Percentiles rank a stretch among this genome's conserved stretches.
Evolutionary conservation across 257 asterid species (phyloP).

Genomic region (Solanum peruvianum): DNA sequence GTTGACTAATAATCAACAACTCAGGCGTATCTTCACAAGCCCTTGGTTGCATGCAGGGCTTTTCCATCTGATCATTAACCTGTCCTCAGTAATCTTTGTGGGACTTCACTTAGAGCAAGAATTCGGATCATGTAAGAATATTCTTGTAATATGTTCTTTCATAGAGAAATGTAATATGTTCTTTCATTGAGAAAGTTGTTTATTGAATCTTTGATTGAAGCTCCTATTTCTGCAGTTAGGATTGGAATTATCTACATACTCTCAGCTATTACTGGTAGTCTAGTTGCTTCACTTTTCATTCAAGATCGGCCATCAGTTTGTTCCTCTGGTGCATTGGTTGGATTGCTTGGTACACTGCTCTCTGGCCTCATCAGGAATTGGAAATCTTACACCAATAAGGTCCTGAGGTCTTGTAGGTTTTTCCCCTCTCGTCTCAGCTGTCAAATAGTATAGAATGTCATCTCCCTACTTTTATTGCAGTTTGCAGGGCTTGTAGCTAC

Average conservation of each 20-base stretch:
- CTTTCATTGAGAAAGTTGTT: neutral
- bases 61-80: slow-evolving; percentile 60
- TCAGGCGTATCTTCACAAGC: slow-evolving; percentile 75
- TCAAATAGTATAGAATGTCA: neutral
- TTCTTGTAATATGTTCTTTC: neutral
- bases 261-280: slow-evolving; percentile 62
- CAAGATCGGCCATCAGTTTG: slow-evolving; percentile 74
- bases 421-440: neutral
- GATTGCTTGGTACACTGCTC: slow-evolving; percentile 71
- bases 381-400: slow-evolving; percentile 68
- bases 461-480: slow-evolving; percentile 24
- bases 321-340: slow-evolving; percentile 73
- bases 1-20: slow-evolving; percentile 32
- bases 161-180: neutral
- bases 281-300: slow-evolving; percentile 58
- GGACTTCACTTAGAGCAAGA: slow-evolving; percentile 91
- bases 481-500: slow-evolving; percentile 35
- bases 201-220: neutral
- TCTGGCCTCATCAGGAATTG: slow-evolving; percentile 63
- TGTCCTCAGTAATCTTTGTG: slow-evolving; percentile 51
- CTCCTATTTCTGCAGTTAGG: slow-evolving; percentile 40
- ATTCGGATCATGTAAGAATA: slow-evolving; percentile 64
- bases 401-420: slow-evolving; percentile 1
- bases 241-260: slow-evolving; percentile 52
- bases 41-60: slow-evolving; percentile 79